phyloP scores from a whole-genome alignment of 108 stramenopile genomes.

The Nitzschia inconspicua region DNA sequence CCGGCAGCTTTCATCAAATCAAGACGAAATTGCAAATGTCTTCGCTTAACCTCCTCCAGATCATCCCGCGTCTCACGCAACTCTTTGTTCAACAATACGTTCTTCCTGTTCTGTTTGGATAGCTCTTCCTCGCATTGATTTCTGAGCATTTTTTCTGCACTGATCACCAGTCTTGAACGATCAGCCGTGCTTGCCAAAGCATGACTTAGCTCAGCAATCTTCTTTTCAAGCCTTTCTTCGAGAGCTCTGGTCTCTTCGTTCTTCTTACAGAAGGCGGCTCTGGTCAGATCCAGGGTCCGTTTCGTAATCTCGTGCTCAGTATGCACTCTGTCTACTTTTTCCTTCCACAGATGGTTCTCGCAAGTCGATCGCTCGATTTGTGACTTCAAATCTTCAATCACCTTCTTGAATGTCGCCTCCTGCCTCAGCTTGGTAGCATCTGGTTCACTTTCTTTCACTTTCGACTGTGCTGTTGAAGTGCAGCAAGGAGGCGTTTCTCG shows the following conservation, averaged over 20 bases:
- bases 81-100: constrained; percentile 12
- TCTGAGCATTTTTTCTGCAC: constrained; percentile 19
- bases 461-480: too few species aligned
- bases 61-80: constrained; percentile 11
- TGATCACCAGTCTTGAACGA: constrained; percentile 19
- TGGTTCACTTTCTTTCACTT: too few species aligned
- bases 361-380: too few species aligned
- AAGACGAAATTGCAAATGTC: constrained; percentile 13
- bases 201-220: constrained; percentile 15
- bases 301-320: constrained; percentile 6
- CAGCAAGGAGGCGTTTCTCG: too few species aligned
- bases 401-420: too few species aligned
- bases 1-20: constrained; percentile 23
- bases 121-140: constrained; percentile 18
- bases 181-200: constrained; percentile 7
- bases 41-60: constrained; percentile 20
- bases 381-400: too few species aligned
- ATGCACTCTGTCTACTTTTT: neutral
- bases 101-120: constrained; percentile 8
- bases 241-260: constrained; percentile 7
- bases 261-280: constrained; percentile 2
- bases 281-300: constrained; percentile 7
- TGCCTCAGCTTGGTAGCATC: too few species aligned
- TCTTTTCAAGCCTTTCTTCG: constrained; percentile 20
- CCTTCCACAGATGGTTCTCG: constrained; percentile 1